These are phyloP conservation scores for Podaxis sp. DNA, from an alignment of 768 basidiomycete species.

Conservation along the genomic window DNA sequence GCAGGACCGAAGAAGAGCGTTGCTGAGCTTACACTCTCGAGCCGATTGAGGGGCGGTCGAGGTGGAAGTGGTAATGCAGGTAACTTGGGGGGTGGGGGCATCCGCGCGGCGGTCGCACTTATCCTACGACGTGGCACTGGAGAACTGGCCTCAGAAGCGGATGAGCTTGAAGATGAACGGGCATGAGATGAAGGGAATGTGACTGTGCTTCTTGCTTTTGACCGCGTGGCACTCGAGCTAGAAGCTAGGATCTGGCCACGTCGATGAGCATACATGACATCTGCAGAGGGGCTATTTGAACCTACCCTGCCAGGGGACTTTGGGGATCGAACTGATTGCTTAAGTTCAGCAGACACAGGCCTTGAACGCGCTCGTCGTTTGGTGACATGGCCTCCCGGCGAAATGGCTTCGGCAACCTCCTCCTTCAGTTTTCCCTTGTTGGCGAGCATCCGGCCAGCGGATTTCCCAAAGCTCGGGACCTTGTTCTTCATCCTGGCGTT, in stretches of 20 bases:
- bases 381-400: constrained; percentile 72
- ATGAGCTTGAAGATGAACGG: constrained; percentile 34
- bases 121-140: constrained; percentile 56
- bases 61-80: constrained; percentile 21
- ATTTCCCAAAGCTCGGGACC: constrained; percentile 16
- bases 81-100: constrained; percentile 18
- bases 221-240: constrained; percentile 19
- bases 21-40: constrained; percentile 55
- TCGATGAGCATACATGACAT: constrained; percentile 8
- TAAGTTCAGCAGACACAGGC: constrained; percentile 66
- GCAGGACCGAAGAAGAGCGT: constrained; percentile 69
- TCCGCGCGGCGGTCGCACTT: constrained; percentile 29
- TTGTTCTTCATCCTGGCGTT: constrained; percentile 24
- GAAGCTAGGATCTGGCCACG: not conserved
- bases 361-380: constrained; percentile 75
- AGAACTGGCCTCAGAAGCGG: constrained; percentile 50
- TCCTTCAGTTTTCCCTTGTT: constrained; percentile 42
- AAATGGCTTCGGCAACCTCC: constrained; percentile 68
- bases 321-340: constrained; percentile 42
- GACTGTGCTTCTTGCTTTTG: constrained; percentile 33
- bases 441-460: constrained; percentile 9
- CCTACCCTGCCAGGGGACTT: constrained; percentile 43
- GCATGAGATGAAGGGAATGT: constrained; percentile 44
- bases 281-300: constrained; percentile 15
- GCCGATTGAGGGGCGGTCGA: constrained; percentile 45